Evolutionary conservation across 345 rosid genomes (phyloP).

Genomic region (Excoecaria agallocha): DNA sequence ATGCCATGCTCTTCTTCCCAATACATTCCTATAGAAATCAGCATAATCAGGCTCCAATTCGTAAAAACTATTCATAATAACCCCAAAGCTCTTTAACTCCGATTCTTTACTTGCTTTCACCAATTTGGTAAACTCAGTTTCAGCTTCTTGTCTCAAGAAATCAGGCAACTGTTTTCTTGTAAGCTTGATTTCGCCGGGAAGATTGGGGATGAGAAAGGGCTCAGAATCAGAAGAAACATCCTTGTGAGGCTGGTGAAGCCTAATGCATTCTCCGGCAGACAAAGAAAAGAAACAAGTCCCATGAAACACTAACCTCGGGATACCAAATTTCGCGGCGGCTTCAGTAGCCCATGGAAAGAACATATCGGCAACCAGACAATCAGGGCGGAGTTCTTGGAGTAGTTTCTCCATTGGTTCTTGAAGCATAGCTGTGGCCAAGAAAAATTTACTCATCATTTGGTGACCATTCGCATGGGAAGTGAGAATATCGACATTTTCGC

Average conservation of each 20-base stretch:
- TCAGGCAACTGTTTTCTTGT: background rate
- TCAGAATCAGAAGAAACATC: background rate
- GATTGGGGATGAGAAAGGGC: too few species aligned
- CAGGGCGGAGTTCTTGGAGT: background rate
- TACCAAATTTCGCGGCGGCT: background rate
- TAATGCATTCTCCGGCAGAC: background rate
- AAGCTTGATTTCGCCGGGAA: background rate
- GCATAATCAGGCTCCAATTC: too few species aligned
- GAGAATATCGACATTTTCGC: too few species aligned
- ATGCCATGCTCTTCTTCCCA: too few species aligned
- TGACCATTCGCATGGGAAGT: too few species aligned
- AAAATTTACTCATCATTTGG: background rate
- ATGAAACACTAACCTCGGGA: background rate
- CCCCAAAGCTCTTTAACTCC: too few species aligned
- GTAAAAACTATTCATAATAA: too few species aligned
- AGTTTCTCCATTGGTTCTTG: background rate
- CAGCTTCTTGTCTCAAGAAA: background rate
- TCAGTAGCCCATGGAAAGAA: background rate
- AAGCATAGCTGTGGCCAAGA: background rate
- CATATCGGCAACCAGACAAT: background rate
- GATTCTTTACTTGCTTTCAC: too few species aligned
- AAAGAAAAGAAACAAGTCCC: background rate
- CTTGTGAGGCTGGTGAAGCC: background rate
- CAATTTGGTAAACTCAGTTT: too few species aligned
- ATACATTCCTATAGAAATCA: too few species aligned